These are phyloP conservation scores for Heracleum sosnowskyi DNA, from an alignment of 129 eudicot genomes.

Conservation along the genomic window DNA sequence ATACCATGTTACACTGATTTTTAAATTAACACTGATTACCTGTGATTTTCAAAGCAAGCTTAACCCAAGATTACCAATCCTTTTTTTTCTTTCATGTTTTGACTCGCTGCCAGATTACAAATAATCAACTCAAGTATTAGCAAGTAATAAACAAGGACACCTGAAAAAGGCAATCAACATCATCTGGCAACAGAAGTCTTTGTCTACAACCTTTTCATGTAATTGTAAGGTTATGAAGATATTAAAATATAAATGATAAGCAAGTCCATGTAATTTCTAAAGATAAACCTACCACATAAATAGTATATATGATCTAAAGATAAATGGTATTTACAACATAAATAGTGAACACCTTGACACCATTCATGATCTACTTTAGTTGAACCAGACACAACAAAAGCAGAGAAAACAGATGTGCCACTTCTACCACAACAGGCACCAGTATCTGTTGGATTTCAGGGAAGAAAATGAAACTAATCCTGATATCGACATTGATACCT, in stretches of 20 bases:
- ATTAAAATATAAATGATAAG: not conserved
- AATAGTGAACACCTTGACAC: constrained; percentile 43
- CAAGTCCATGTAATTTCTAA: too few relatives aligned
- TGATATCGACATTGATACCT: constrained; percentile 52
- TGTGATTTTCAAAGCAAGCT: too few relatives aligned
- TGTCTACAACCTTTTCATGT: not conserved
- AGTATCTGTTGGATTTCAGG: not conserved
- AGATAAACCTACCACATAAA: too few relatives aligned
- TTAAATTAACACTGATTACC: too few relatives aligned
- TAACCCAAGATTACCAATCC: not conserved
- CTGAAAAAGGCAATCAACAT: not conserved
- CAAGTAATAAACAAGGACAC: not conserved
- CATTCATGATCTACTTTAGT: constrained; percentile 23
- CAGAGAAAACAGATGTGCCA: constrained; percentile 1
- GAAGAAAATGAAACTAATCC: not conserved
- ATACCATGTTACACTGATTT: too few relatives aligned
- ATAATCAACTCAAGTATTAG: not conserved
- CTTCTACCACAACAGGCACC: constrained; percentile 25
- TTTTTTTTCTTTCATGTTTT: not conserved
- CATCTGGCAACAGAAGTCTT: not conserved
- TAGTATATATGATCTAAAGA: too few relatives aligned
- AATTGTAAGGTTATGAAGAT: not conserved
- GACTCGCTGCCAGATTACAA: not conserved
- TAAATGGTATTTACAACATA: constrained; percentile 49
- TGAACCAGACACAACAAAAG: constrained; percentile 3